These are phyloP conservation scores for Grosmannia clavigera DNA, from an alignment of 2,329 filamentous ascomycete species.

Conservation along the genomic window DNA sequence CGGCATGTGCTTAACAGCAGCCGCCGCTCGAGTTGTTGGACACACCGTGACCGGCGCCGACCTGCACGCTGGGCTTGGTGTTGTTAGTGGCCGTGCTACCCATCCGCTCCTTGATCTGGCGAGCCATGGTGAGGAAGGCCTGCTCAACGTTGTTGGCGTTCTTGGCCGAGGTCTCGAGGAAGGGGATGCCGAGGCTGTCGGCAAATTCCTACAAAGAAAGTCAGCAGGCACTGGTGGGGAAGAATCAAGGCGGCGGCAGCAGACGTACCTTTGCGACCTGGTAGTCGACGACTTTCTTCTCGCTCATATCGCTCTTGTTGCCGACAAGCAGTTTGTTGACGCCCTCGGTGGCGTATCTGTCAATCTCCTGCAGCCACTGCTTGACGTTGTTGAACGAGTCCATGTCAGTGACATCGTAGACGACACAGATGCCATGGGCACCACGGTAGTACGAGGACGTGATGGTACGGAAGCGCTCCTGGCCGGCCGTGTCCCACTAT, in stretches of 20 bases:
- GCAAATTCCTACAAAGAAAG: slow-evolving; percentile 67
- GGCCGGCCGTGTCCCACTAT: slow-evolving; percentile 97
- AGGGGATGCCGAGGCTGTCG: slow-evolving; percentile 95
- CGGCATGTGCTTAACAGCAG: slow-evolving; percentile 19
- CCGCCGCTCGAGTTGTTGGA: slow-evolving; percentile 33
- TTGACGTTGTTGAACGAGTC: slow-evolving; percentile 99
- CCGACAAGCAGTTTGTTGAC: slow-evolving; percentile 99
- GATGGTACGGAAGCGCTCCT: slow-evolving; percentile 99
- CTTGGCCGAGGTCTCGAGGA: slow-evolving; percentile 99
- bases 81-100: slow-evolving; percentile 90
- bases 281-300: slow-evolving; percentile 99
- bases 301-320: slow-evolving; percentile 99
- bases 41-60: slow-evolving; percentile 88
- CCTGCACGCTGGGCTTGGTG: slow-evolving; percentile 96
- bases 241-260: neutral
- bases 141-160: slow-evolving; percentile 99
- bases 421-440: slow-evolving; percentile 97
- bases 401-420: slow-evolving; percentile 99
- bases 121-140: slow-evolving; percentile 98
- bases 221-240: neutral
- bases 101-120: slow-evolving; percentile 99
- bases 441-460: slow-evolving; percentile 99
- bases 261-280: slow-evolving; percentile 81
- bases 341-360: slow-evolving; percentile 96
- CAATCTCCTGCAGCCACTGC: slow-evolving; percentile 99